Percentiles rank a stretch among this genome's conserved stretches.
phyloP scores from a whole-genome alignment of 441 rosid species.

The Gossypium trilobum region DNA sequence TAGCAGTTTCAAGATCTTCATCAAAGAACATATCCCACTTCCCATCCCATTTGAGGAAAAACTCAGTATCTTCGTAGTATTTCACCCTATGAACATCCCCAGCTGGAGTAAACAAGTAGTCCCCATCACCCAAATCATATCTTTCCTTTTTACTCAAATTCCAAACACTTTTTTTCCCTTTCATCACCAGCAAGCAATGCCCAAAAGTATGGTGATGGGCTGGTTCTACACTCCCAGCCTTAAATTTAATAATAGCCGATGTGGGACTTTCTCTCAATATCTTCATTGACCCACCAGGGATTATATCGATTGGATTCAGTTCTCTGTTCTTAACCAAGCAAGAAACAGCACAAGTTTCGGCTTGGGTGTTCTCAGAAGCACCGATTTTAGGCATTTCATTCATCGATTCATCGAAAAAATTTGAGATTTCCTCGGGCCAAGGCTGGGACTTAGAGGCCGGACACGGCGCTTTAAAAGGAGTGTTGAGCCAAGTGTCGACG shows the following conservation, averaged over 20 bases:
- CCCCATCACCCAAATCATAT: slow-evolving; percentile 50
- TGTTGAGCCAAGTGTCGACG: slow-evolving; percentile 56
- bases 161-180: slow-evolving; percentile 75
- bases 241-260: slow-evolving; percentile 54
- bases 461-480: slow-evolving; percentile 69
- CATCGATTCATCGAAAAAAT: slow-evolving; percentile 46
- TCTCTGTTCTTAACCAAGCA: slow-evolving; percentile 55
- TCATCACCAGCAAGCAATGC: slow-evolving; percentile 59
- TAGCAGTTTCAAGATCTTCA: slow-evolving; percentile 65
- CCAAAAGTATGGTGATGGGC: slow-evolving; percentile 84
- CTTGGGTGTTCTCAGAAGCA: slow-evolving; percentile 11
- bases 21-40: slow-evolving; percentile 65
- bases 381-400: slow-evolving; percentile 48
- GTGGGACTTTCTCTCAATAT: slow-evolving; percentile 68
- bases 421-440: slow-evolving; percentile 47
- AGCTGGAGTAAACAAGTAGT: slow-evolving; percentile 67
- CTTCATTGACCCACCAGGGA: slow-evolving; percentile 77
- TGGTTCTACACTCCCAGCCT: slow-evolving; percentile 70
- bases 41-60: slow-evolving; percentile 88
- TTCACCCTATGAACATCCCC: slow-evolving; percentile 73
- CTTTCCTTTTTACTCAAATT: slow-evolving; percentile 57
- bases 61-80: slow-evolving; percentile 75
- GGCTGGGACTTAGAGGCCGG: slow-evolving; percentile 51
- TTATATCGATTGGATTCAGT: slow-evolving; percentile 45
- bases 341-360: slow-evolving; percentile 38